These are phyloP conservation scores for Striga hermonthica DNA, from an alignment of 305 asterid genomes.

Conservation along the genomic window DNA sequence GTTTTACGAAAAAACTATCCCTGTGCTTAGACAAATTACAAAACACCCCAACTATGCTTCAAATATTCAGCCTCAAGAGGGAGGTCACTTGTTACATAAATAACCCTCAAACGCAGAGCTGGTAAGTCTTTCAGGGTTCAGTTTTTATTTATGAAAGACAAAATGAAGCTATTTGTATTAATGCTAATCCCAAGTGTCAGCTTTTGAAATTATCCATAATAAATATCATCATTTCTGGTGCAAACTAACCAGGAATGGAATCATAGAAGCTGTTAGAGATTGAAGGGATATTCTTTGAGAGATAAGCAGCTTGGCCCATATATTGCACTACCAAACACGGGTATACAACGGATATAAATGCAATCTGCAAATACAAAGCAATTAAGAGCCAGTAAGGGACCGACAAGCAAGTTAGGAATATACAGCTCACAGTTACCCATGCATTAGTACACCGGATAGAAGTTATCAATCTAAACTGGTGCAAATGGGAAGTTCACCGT, in stretches of 20 bases:
- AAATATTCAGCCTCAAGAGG: background rate
- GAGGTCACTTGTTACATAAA: background rate
- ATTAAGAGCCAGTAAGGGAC: slow-evolving; percentile 25
- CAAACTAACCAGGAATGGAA: slow-evolving; percentile 78
- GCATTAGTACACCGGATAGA: slow-evolving; percentile 14
- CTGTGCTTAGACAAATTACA: background rate
- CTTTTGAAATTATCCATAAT: background rate
- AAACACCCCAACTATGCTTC: background rate
- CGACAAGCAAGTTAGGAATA: background rate
- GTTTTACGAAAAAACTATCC: slow-evolving; percentile 1
- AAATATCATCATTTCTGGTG: slow-evolving; percentile 9
- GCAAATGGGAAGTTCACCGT: background rate
- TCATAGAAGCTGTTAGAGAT: slow-evolving; percentile 70
- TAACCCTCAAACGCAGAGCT: background rate
- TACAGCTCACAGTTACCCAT: slow-evolving; percentile 8
- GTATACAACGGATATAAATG: slow-evolving; percentile 69
- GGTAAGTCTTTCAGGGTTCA: background rate
- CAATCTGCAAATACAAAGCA: slow-evolving; percentile 57
- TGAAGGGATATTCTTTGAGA: slow-evolving; percentile 59
- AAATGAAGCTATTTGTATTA: background rate
- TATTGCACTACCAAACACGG: slow-evolving; percentile 94
- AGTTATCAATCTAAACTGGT: background rate
- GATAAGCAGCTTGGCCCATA: slow-evolving; percentile 98
- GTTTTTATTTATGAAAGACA: background rate
- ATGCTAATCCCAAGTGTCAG: background rate